phyloP scores from a whole-genome alignment of 2,329 filamentous ascomycete species.

The Ceratocystis albifundus region DNA sequence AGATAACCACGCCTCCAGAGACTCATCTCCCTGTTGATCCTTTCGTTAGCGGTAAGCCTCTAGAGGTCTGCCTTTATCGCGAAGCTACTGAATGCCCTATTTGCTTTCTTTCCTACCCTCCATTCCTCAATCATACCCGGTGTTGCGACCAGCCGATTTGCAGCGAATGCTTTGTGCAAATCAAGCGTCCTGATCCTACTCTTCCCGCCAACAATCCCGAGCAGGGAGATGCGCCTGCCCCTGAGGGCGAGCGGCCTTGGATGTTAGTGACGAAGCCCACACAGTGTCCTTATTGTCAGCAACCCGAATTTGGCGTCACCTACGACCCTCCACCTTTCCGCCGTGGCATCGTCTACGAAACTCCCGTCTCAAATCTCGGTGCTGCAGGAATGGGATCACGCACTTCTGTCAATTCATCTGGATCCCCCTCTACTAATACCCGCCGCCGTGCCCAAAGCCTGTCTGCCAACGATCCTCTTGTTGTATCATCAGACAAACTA shows the following conservation, averaged over 20 bases:
- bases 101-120: slow-evolving; percentile 91
- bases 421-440: slow-evolving; percentile 33
- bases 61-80: slow-evolving; percentile 91
- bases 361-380: slow-evolving; percentile 37
- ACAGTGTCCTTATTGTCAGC: slow-evolving; percentile 87
- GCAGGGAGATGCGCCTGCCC: slow-evolving; percentile 29
- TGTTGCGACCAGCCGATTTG: slow-evolving; percentile 96
- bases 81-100: slow-evolving; percentile 85
- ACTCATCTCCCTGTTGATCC: slow-evolving; percentile 69
- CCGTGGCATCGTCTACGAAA: slow-evolving; percentile 59
- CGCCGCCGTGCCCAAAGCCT: slow-evolving; percentile 48
- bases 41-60: slow-evolving; percentile 83
- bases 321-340: slow-evolving; percentile 85
- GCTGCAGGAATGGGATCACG: slow-evolving; percentile 79
- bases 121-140: slow-evolving; percentile 83
- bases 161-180: slow-evolving; percentile 97
- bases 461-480: slow-evolving; percentile 70
- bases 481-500: slow-evolving; percentile 85
- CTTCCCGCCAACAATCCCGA: slow-evolving; percentile 63
- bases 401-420: slow-evolving; percentile 58
- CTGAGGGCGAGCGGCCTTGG: slow-evolving; percentile 32
- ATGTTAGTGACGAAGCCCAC: slow-evolving; percentile 83
- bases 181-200: slow-evolving; percentile 86
- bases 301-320: slow-evolving; percentile 90
- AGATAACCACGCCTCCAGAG: slow-evolving; percentile 60